A percentile compares a stretch with the other conserved stretches of the same genome.
Conservation (phyloP, 2,329 filamentous ascomycete species). For the Davidsoniella neocaledoniae region DNA sequence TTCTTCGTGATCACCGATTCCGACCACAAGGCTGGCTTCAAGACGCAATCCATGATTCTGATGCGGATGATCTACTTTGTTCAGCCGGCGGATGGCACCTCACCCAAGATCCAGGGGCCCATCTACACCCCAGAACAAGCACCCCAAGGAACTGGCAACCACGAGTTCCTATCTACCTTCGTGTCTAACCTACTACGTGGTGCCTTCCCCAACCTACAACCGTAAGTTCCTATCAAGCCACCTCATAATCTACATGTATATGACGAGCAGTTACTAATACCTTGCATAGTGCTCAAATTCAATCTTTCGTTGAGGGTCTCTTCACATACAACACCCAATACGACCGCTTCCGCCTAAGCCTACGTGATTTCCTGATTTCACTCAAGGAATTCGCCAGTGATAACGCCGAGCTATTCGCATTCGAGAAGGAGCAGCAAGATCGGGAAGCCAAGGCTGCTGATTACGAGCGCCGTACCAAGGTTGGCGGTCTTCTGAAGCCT, state of each 20-base stretch:
- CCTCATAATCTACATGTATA: neutral
- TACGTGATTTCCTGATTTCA: slow-evolving; percentile 93
- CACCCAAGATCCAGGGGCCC: slow-evolving; percentile 78
- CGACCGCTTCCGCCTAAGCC: slow-evolving; percentile 84
- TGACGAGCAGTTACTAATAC: slow-evolving; percentile 21
- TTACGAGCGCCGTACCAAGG: slow-evolving; percentile 81
- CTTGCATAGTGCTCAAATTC: slow-evolving; percentile 56
- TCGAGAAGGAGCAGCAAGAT: slow-evolving; percentile 87
- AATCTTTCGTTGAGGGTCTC: slow-evolving; percentile 73
- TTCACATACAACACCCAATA: slow-evolving; percentile 80
- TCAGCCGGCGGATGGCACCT: slow-evolving; percentile 47
- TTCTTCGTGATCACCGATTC: slow-evolving; percentile 97
- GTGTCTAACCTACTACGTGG: slow-evolving; percentile 70
- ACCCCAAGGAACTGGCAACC: slow-evolving; percentile 67
- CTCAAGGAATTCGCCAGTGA: slow-evolving; percentile 94
- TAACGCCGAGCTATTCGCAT: slow-evolving; percentile 81
- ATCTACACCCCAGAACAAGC: slow-evolving; percentile 80
- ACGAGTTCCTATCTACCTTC: slow-evolving; percentile 78
- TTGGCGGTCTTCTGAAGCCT: slow-evolving; percentile 88
- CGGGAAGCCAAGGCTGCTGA: slow-evolving; percentile 75
- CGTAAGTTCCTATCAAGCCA: slow-evolving; percentile 38
- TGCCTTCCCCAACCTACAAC: slow-evolving; percentile 83
- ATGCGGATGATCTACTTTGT: slow-evolving; percentile 95
- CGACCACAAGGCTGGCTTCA: slow-evolving; percentile 98
- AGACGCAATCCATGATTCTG: slow-evolving; percentile 85